Base-by-base conservation (phyloP, 1,284 basidiomycete species). In the Schizophyllum amplum region DNA sequence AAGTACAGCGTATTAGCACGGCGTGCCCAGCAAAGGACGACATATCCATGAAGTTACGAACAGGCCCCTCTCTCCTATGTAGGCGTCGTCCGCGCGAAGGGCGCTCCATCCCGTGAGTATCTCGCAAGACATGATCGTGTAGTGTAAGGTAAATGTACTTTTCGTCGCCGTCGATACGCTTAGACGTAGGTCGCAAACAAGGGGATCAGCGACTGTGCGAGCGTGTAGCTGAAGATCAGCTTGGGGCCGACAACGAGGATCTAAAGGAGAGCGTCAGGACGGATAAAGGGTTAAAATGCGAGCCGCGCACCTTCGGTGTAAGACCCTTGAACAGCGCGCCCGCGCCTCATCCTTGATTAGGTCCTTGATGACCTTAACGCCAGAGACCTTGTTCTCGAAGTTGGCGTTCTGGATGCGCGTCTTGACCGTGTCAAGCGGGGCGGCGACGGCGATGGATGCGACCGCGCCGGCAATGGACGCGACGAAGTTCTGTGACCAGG, bases 331-430 rank as follows among this genome's bases (percentile, higher is more conserved):
- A 98, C 73, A 98, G 91, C n/a, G 93, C 92, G 0, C 73, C 68
- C 5, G 78, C 56, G 33, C 96, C 73, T 99, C 96, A 61, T 92
- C 83, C 71, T 84, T 87, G 69, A 98, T 70, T 65, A 99, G 81
- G 50, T 98, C 96, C 69, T 82, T 86, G 62, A 98, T 77, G 56
- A 98, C 91, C 1, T 85, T 85, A 54, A 89, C 66, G n/a, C 97
- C 96, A 46, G 85, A 82, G n/a, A 88, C 90, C 69, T 94, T 93
- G 57, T 79, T 81, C 75, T 96, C 92, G 69, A 99, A 99, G 80
- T 98, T 97, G 62, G 94, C 94, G 72, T 98, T 98, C 71, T 98
- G 96, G 63, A 98, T 97, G 51, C 94, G 88, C 24, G 94, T 96
- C 79, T 99, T 99, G 75, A 99, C 87, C 48, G 90, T 90, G 67